Evolutionary conservation across 352 stramenopile species (phyloP).

Genomic region (Pythium grandisporangium): DNA sequence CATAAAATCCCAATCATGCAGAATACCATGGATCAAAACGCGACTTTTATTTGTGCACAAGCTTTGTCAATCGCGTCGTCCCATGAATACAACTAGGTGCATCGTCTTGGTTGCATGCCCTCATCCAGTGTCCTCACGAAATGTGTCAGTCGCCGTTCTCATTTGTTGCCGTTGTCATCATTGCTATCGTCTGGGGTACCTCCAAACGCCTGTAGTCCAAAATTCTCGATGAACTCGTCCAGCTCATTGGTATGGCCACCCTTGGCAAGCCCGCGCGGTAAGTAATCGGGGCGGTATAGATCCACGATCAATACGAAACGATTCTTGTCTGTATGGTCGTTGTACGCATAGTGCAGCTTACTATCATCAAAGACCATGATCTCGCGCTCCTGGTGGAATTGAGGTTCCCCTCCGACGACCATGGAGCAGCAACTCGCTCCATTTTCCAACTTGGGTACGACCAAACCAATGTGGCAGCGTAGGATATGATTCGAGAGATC

Average conservation of each 20-base stretch:
- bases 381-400: conserved; percentile 60
- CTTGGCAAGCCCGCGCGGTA: conserved; percentile 69
- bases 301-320: conserved; percentile 84
- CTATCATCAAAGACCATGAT: conserved; percentile 89
- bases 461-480: conserved; percentile 66
- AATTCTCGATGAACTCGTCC: conserved; percentile 84
- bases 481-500: conserved; percentile 88
- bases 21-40: no score
- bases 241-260: conserved; percentile 84
- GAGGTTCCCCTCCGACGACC: conserved; percentile 64
- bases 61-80: no score
- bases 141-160: neutral
- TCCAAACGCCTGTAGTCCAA: conserved; percentile 41
- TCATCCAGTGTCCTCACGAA: no score
- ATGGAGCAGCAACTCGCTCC: conserved; percentile 62
- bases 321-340: conserved; percentile 54
- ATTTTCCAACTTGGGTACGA: conserved; percentile 45
- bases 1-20: no score
- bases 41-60: no score
- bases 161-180: conserved; percentile 1
- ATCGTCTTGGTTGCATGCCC: no score
- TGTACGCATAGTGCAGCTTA: conserved; percentile 87
- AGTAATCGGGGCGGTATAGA: conserved; percentile 70
- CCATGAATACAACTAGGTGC: no score
- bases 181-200: neutral